A percentile compares a stretch with the other conserved stretches of the same genome.
Conservation (phyloP, 257 asterid species). For the Mitragyna speciosa region DNA sequence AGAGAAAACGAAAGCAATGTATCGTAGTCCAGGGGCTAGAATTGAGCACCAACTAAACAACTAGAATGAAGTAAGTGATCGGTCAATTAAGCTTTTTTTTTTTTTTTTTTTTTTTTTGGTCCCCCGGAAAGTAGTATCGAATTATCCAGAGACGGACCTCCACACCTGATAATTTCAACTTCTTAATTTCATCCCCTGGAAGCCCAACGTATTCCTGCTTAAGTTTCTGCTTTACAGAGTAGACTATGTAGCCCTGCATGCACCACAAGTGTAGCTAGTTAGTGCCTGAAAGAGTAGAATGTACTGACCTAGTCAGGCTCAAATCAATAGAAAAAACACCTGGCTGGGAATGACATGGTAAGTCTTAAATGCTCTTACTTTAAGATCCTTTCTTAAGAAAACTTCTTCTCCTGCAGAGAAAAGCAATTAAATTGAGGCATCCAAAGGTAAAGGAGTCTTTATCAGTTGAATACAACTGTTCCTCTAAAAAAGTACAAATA, state of each 20-base stretch:
- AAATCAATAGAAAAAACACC: constrained; percentile 37
- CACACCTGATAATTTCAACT: constrained; percentile 69
- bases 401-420: constrained; percentile 76
- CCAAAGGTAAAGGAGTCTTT: background rate
- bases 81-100: background rate
- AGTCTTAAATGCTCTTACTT: constrained; percentile 82
- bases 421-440: background rate
- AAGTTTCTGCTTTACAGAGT: constrained; percentile 75
- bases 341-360: constrained; percentile 90
- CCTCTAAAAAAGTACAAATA: background rate
- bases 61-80: background rate
- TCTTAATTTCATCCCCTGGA: constrained; percentile 64
- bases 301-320: background rate
- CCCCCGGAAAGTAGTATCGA: background rate
- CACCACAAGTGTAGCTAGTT: constrained; percentile 2
- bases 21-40: background rate
- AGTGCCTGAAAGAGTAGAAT: background rate
- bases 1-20: background rate
- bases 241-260: constrained; percentile 75
- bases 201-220: constrained; percentile 76
- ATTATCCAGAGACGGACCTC: constrained; percentile 53
- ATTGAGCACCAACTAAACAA: background rate
- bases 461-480: background rate
- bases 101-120: background rate
- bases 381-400: constrained; percentile 69